Percentiles rank a stretch among this genome's conserved stretches.
These are phyloP conservation scores for Daldinia decipiens DNA, from an alignment of 495 filamentous ascomycete genomes.

Conservation along the genomic window DNA sequence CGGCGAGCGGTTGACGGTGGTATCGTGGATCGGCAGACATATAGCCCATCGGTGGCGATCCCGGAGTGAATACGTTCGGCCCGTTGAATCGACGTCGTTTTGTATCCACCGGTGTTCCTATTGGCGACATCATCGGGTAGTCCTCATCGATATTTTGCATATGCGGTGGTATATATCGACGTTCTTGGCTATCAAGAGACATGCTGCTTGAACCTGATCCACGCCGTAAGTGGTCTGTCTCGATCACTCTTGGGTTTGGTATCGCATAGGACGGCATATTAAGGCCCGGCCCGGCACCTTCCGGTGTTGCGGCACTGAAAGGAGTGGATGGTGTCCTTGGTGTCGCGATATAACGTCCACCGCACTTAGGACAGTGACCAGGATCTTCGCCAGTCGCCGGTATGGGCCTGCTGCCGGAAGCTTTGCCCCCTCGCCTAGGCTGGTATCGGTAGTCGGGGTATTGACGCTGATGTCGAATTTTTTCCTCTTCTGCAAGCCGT, in stretches of 20 bases:
- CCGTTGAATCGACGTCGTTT: constrained; percentile 68
- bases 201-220: constrained; percentile 40
- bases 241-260: constrained; percentile 36
- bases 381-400: constrained; percentile 56
- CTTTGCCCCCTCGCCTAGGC: constrained; percentile 77
- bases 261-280: constrained; percentile 42
- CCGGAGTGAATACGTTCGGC: constrained; percentile 39
- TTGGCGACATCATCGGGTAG: constrained; percentile 53
- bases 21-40: constrained; percentile 38
- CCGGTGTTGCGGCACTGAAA: constrained; percentile 50
- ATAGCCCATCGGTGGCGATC: constrained; percentile 45
- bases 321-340: constrained; percentile 65
- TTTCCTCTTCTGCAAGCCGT: constrained; percentile 91
- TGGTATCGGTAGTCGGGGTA: constrained; percentile 96
- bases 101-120: constrained; percentile 56
- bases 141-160: constrained; percentile 54
- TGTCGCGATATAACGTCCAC: constrained; percentile 69
- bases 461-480: constrained; percentile 85
- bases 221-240: constrained; percentile 47
- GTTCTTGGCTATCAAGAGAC: constrained; percentile 41
- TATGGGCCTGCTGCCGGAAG: constrained; percentile 44
- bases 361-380: constrained; percentile 68
- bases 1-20: constrained; percentile 38
- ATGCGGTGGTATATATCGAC: constrained; percentile 45
- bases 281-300: constrained; percentile 31